Base-by-base conservation (phyloP, 306 rosid species). In the Rosa rugosa region DNA sequence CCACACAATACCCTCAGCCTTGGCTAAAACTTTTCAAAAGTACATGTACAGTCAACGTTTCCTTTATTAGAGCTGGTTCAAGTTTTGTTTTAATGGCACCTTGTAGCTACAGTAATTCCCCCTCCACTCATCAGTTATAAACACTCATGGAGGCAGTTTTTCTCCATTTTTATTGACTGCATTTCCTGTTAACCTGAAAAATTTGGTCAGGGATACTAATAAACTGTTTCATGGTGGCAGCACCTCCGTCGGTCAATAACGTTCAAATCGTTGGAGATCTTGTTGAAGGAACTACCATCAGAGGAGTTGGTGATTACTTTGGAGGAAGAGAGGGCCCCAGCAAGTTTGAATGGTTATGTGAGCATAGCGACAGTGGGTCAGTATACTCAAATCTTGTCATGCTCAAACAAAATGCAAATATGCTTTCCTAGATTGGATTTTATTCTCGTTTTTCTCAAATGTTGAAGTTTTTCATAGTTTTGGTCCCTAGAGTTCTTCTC, bases 311-410 rank as follows among this genome's bases (percentile, higher is more conserved):
- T 79, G 88, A 93, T 83, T 95, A 95, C 86, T 91, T 95, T 84
- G 99, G 99, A 77, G 99, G 99, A 73, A 90, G 91, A 85, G 99
- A 95, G 87, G 99, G 99, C 56, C 99, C 99, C 54, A 95, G 98
- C 96, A 93, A 91, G 84, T 95, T 93, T 86, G 98, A 95, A 83
- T 95, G 99, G 99, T 67, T 90, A 81, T 84, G 90, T 65, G 89
- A 91, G 87, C 88, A 81, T 45, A 83, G 27, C 80, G 90, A 93
- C 65, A 81, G 87, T 65, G 93, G 99, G 99, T 95, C 36, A 81
- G 98, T 91, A 80, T 70, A 42, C 73, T 75, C 67, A 25, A 41
- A 45, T 47, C 40, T 41, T 80, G 14, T 25, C 71, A 31, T 69
- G 75, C 56, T 50, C 78, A 79, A 64, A 59, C 27, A 53, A 49